These are phyloP conservation scores for Aspergillus quadrilineatus DNA, from an alignment of 2,329 filamentous ascomycete genomes.

Conservation along the genomic window DNA sequence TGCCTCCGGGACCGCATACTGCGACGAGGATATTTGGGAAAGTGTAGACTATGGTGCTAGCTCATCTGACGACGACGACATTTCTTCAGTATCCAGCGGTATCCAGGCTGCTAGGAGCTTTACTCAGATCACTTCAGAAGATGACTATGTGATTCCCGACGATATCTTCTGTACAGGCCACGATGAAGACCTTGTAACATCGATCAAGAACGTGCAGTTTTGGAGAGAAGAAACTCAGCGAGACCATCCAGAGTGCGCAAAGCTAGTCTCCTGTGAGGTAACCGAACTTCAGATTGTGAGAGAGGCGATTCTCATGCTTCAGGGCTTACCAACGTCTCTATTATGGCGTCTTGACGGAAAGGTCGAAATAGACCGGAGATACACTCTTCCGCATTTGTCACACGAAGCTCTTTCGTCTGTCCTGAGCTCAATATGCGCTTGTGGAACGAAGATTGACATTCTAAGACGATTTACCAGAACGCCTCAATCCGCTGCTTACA, in stretches of 20 bases:
- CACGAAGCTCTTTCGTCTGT: conserved; percentile 32
- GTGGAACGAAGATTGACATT: conserved; percentile 49
- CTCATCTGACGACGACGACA: conserved; percentile 43
- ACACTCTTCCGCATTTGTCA: conserved; percentile 37
- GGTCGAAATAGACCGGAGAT: conserved; percentile 40
- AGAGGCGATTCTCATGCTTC: conserved; percentile 82
- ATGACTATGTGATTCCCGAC: conserved; percentile 37
- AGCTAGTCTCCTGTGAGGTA: conserved; percentile 41
- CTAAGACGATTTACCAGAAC: conserved; percentile 51
- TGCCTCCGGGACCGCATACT: conserved; percentile 69
- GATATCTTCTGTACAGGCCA: conserved; percentile 33
- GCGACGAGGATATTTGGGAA: conserved; percentile 44
- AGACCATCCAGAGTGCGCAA: conserved; percentile 15
- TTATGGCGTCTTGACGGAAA: conserved; percentile 51
- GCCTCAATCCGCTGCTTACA: conserved; percentile 54
- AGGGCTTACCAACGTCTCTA: conserved; percentile 71
- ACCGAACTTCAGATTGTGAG: conserved; percentile 72
- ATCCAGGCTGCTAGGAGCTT: conserved; percentile 28
- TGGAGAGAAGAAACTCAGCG: conserved; percentile 42
- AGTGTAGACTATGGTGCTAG: conserved; percentile 40
- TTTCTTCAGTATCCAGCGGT: conserved; percentile 35
- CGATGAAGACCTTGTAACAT: conserved; percentile 36
- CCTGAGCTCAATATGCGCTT: conserved; percentile 45
- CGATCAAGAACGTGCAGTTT: conserved; percentile 48
- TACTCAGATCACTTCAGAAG: conserved; percentile 28